Conservation (phyloP, 2,329 filamentous ascomycete species). For the Calycina marina region DNA sequence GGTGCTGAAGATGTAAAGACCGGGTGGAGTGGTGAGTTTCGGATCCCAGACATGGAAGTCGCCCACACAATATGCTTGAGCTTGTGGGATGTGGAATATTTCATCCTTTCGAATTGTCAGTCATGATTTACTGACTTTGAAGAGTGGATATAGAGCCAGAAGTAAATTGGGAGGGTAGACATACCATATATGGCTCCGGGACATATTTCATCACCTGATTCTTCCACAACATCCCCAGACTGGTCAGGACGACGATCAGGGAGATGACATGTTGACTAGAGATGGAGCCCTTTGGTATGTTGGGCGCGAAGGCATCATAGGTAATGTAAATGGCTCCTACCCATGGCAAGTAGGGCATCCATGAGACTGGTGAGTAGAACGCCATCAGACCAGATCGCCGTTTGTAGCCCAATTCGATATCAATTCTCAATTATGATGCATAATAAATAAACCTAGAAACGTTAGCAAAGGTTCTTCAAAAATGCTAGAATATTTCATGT, state of each 20-base stretch:
- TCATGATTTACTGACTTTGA: no score
- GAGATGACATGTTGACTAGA: background rate
- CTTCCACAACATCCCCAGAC: conserved; percentile 13
- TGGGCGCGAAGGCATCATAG: conserved; percentile 18
- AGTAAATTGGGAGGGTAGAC: no score
- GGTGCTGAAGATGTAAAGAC: conserved; percentile 47
- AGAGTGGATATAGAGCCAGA: no score
- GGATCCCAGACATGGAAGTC: conserved; percentile 75
- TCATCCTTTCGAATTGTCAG: conserved; percentile 74
- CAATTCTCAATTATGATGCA: no score
- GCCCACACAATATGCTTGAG: conserved; percentile 69
- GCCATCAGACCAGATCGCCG: conserved; percentile 1
- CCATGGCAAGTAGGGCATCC: conserved; percentile 2
- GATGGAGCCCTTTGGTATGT: conserved; percentile 1
- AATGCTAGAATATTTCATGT: no score
- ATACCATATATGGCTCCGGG: conserved; percentile 18
- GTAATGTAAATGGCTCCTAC: background rate
- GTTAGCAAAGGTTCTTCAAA: no score
- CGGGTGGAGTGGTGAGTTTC: conserved; percentile 93
- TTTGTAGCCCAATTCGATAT: no score
- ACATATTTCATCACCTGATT: conserved; percentile 16
- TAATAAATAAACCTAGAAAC: no score
- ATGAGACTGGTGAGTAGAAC: background rate
- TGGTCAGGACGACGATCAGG: conserved; percentile 1
- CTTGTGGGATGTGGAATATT: conserved; percentile 80